Base-by-base conservation (phyloP, 2,329 filamentous ascomycete genomes). In the Huntiella abstrusa region DNA sequence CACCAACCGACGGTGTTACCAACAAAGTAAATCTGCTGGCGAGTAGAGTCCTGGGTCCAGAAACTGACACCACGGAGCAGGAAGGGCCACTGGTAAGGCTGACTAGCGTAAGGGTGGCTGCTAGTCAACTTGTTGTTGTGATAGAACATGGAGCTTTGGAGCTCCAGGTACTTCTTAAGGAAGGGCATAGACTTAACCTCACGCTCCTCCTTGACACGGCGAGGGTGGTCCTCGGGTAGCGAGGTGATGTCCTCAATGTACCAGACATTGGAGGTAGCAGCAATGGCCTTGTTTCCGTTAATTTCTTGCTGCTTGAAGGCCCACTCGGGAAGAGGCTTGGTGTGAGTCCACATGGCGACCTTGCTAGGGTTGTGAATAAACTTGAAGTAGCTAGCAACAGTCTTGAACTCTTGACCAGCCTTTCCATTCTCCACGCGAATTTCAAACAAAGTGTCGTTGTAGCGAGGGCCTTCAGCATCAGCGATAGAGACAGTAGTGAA, bases 271-370 rank as follows among this genome's bases (percentile, higher is more conserved):
- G 85, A 94, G 59, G 81, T 79, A 52, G 88, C 83, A 22, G 77
- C 70, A 46, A 92, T 68, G 59, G 94, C 92, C 74, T 98, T 98
- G 71, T 98, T 98, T 50, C 91, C 91, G 62, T 98, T 98, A 68
- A 98, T 95, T 61, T 98, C 91, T 57, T 93, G 88, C 63, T 98
- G 91, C 62, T 92, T 91, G 67, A 83, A 88, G 19, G 73, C 91
- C 91, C 91, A 98, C 3, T 98, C 91, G 4, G 91, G 91, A n/a
- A 98, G 75, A 43, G 91, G 84, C 50, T 78, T 91, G 33, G 82
- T 82, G 62, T 96, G 88, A 22, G 91, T 98, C 91, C 91, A 98
- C 88, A 98, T 93, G 53, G 91, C 88, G 43, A 98, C 91, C 62
- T 92, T 93, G 61, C 85, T 92, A 5, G 88, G 86, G 57, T 83